Base-by-base conservation (phyloP, 148 eudicot species). In the Selenicereus undatus region DNA sequence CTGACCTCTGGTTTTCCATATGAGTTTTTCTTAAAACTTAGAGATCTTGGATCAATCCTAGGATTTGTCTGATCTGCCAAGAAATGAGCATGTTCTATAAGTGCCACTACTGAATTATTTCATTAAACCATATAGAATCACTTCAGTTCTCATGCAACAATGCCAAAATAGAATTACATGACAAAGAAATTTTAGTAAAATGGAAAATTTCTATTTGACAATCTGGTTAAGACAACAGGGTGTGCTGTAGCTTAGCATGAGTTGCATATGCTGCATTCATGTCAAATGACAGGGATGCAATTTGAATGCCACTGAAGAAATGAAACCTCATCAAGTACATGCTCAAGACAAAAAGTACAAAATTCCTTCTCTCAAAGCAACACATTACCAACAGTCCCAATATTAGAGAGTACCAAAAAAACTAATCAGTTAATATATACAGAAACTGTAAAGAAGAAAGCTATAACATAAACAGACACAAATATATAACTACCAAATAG, bases 1-100 rank as follows among this genome's bases (percentile, higher is more conserved):
- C 83, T 73, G 65, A 93, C 98, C 97, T 95, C 97, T 5, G 97
- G 98, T 81, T 95, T 95, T 75, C 98, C 98, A 80, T 91, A 85
- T 54, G 83, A 26, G 86, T 95, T 95, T 85, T 86, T 93, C 86
- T 74, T 90, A 78, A 95, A 95, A 86, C 83, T 87, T 83, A 93
- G 80, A 81, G 94, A 91, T 80, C 85, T 89, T 52, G 97, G 88
- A 78, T 86, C 85, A 85, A 85, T 84, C 50, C 56, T 77, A 71
- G 90, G 80, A 71, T 88, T 89, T 65, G 87, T 88, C 89, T 90
- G 94, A 93, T 95, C 98, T 95, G 91, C 85, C 78, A 86, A 76
- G 78, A 88, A 87, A 87, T 36, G 54, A 85, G 71, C 2, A 64
- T 43, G 52, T 70, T 75, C 73, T 73, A 75, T 21, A 76, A 32